Evolutionary conservation across 768 basidiomycete genomes (phyloP).

Genomic region (Hebeloma cylindrosporum): DNA sequence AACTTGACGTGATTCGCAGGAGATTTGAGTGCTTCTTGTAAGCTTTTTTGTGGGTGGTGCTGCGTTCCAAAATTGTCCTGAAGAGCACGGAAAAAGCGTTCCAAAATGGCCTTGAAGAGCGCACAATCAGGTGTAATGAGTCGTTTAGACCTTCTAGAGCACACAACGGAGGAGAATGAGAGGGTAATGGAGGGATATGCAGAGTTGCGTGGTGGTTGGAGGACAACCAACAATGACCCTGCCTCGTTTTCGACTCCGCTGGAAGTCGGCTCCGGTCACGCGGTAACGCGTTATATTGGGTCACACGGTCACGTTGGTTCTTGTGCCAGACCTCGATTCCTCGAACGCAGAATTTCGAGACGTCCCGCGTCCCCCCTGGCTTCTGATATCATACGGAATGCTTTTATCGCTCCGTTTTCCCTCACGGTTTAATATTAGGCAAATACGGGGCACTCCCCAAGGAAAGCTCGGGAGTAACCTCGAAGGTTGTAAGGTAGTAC

Average conservation of each 20-base stretch:
- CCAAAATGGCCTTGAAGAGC: conserved; percentile 24
- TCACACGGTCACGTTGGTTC: conserved; percentile 13
- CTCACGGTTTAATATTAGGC: too few relatives aligned
- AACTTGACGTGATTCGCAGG: conserved; percentile 21
- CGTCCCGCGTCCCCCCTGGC: too few relatives aligned
- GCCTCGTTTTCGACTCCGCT: conserved; percentile 44
- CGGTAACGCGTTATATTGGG: conserved; percentile 15
- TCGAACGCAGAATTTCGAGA: not conserved
- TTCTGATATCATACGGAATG: too few relatives aligned
- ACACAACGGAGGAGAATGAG: conserved; percentile 23
- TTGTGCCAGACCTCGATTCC: not conserved
- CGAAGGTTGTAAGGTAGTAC: too few relatives aligned
- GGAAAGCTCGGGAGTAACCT: too few relatives aligned
- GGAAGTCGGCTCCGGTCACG: conserved; percentile 37
- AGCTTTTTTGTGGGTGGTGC: conserved; percentile 32
- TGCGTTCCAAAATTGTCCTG: conserved; percentile 26
- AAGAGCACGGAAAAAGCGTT: conserved; percentile 30
- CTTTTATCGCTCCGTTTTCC: too few relatives aligned
- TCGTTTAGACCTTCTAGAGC: conserved; percentile 21
- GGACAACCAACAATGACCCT: conserved; percentile 46
- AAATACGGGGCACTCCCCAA: too few relatives aligned
- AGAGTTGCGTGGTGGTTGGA: conserved; percentile 43
- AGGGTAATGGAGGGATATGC: conserved; percentile 28
- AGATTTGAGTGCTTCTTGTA: conserved; percentile 29
- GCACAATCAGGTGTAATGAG: conserved; percentile 15